Percentiles rank a stretch among this genome's conserved stretches.
Evolutionary conservation across 768 basidiomycete species (phyloP).

Genomic region (Mycena galericulata): DNA sequence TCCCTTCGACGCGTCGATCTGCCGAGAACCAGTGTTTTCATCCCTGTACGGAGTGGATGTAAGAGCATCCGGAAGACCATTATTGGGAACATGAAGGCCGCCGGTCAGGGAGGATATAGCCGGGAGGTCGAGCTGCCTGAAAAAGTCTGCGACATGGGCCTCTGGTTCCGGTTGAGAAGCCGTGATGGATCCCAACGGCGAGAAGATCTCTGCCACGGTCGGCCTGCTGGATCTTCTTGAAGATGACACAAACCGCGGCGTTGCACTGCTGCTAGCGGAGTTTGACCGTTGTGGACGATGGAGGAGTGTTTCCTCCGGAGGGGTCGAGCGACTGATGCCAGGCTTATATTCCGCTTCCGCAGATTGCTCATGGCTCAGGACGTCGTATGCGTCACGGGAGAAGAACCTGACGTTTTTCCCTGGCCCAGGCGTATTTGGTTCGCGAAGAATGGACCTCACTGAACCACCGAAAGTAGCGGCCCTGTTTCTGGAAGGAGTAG

Average conservation of each 20-base stretch:
- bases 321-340: constrained; percentile 39
- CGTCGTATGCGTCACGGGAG: constrained; percentile 71
- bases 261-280: constrained; percentile 39
- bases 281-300: constrained; percentile 44
- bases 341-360: constrained; percentile 49
- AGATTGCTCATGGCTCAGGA: constrained; percentile 70
- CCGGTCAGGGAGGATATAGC: constrained; percentile 44
- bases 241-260: constrained; percentile 48
- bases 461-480: constrained; percentile 53
- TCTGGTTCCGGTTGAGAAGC: constrained; percentile 45
- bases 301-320: constrained; percentile 40
- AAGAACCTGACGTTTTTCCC: constrained; percentile 85
- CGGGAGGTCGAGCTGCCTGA: constrained; percentile 58
- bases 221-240: constrained; percentile 53
- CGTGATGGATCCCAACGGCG: constrained; percentile 44
- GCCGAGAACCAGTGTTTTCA: constrained; percentile 46
- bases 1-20: constrained; percentile 35
- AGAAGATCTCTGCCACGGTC: constrained; percentile 63
- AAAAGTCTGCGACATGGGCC: constrained; percentile 61
- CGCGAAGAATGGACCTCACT: constrained; percentile 80
- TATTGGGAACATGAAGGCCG: constrained; percentile 39
- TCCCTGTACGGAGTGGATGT: constrained; percentile 59
- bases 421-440: constrained; percentile 77
- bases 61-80: constrained; percentile 38
- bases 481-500: constrained; percentile 41